Percentiles rank a stretch among this genome's conserved stretches.
These are phyloP conservation scores for Chlorella sorokiniana DNA, from an alignment of 139 green algal species.

Conservation along the genomic window DNA sequence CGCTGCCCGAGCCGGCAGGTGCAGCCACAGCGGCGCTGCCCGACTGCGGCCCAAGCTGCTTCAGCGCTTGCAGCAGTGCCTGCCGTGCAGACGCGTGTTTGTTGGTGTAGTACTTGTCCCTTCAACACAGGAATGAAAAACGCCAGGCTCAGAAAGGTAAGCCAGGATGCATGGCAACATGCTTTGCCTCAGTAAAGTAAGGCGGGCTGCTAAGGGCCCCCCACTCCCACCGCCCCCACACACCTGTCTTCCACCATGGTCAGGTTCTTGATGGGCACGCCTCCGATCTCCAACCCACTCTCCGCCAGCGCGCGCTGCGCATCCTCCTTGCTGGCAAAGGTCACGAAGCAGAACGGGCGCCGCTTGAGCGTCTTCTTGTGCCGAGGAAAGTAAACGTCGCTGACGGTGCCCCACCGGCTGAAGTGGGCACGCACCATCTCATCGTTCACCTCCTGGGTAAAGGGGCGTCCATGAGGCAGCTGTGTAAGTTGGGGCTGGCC, in stretches of 20 bases:
- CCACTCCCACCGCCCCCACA: neutral
- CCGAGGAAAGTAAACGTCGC: slow-evolving; percentile 54
- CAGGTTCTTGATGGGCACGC: slow-evolving; percentile 48
- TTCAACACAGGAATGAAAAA: slow-evolving; percentile 2
- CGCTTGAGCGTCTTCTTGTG: slow-evolving; percentile 53
- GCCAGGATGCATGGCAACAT: neutral
- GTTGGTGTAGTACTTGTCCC: slow-evolving; percentile 47
- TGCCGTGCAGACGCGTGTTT: slow-evolving; percentile 41
- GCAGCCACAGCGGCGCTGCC: neutral
- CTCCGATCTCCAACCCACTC: slow-evolving; percentile 43
- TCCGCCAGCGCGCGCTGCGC: slow-evolving; percentile 34
- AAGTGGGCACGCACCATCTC: slow-evolving; percentile 48
- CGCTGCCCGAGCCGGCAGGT: neutral
- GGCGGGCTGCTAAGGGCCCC: no score
- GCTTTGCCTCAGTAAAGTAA: no score
- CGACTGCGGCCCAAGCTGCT: slow-evolving; percentile 12
- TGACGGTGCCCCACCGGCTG: slow-evolving; percentile 42
- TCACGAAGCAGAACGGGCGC: slow-evolving; percentile 54
- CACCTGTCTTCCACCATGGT: slow-evolving; percentile 49
- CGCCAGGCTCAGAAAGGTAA: neutral
- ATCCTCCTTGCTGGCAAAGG: slow-evolving; percentile 37
- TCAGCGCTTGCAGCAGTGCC: slow-evolving; percentile 26
- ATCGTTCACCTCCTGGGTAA: slow-evolving; percentile 51
- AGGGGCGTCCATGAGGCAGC: neutral
- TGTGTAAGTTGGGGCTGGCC: no score